Evolutionary conservation across 805 yeast species (phyloP).

Genomic region (Metschnikowia lochheadii): DNA sequence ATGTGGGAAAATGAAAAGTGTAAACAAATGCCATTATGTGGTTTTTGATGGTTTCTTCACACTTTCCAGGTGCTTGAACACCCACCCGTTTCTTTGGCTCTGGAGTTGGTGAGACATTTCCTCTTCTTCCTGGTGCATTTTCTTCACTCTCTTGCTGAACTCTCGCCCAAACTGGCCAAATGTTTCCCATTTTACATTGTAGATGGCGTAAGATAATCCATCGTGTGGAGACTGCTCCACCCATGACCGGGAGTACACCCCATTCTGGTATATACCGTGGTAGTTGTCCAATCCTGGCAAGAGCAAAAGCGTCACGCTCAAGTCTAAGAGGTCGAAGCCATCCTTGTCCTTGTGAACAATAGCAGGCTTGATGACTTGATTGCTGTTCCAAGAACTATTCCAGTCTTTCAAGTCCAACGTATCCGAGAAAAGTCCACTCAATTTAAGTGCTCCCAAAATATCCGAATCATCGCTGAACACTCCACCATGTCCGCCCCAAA

Average conservation of each 20-base stretch:
- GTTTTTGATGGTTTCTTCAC: background rate
- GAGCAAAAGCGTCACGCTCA: constrained; percentile 54
- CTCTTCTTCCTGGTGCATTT: constrained; percentile 25
- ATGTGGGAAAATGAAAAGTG: background rate
- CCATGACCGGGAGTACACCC: constrained; percentile 78
- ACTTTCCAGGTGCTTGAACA: constrained; percentile 19
- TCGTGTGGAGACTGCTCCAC: constrained; percentile 49
- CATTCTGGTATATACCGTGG: constrained; percentile 61
- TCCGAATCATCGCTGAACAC: constrained; percentile 94
- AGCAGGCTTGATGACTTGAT: constrained; percentile 25
- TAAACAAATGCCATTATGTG: background rate
- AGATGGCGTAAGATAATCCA: constrained; percentile 71
- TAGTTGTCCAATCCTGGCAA: constrained; percentile 69
- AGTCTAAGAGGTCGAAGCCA: constrained; percentile 34
- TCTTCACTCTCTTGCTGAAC: constrained; percentile 26
- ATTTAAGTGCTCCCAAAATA: constrained; percentile 67
- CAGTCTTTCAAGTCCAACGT: constrained; percentile 28
- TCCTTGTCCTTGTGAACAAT: constrained; percentile 14
- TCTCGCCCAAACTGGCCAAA: constrained; percentile 28
- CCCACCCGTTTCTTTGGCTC: constrained; percentile 28
- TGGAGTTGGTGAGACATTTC: constrained; percentile 9
- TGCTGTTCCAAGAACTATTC: constrained; percentile 27
- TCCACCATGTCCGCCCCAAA: constrained; percentile 84
- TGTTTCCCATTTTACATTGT: constrained; percentile 48
- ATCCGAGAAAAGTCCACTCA: constrained; percentile 60